Evolutionary conservation across 1,284 basidiomycete species (phyloP).

Genomic region (Flammula alnicola): DNA sequence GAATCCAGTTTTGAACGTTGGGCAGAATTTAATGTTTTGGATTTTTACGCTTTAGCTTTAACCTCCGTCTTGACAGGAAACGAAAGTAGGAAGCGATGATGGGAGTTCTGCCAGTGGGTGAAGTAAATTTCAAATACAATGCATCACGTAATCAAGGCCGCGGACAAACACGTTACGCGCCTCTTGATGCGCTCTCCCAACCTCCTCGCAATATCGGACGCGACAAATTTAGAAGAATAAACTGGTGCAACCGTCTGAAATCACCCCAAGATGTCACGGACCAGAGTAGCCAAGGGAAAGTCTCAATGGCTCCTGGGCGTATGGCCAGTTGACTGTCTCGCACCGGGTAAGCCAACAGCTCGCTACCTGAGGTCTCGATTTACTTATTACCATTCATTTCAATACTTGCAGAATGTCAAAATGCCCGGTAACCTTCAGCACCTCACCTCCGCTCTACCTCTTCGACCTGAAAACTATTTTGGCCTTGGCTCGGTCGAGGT

Average conservation of each 20-base stretch:
- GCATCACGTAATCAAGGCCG: not conserved
- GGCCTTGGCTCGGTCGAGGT: constrained; percentile 64
- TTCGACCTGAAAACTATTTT: constrained; percentile 36
- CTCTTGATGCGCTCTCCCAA: constrained; percentile 2
- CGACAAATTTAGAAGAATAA: not conserved
- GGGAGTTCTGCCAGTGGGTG: no score
- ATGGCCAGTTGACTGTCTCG: no score
- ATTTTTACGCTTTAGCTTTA: no score
- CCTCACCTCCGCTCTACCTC: constrained; percentile 15
- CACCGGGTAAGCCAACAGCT: no score
- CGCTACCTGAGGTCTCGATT: not conserved
- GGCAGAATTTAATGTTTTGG: no score
- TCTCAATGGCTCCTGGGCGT: not conserved
- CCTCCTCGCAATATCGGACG: not conserved
- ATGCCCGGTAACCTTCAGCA: constrained; percentile 9
- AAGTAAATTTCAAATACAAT: no score
- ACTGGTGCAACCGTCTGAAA: no score
- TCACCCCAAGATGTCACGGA: no score
- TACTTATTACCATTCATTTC: not conserved
- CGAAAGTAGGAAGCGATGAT: not conserved
- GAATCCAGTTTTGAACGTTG: no score
- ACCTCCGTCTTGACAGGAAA: no score
- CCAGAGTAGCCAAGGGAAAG: constrained; percentile 1
- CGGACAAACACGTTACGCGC: not conserved
- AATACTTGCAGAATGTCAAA: not conserved